Evolutionary conservation across 768 basidiomycete genomes (phyloP), one percentile per base, ranked within the genome.

Genomic region (Pulveroboletus ravenelii): DNA sequence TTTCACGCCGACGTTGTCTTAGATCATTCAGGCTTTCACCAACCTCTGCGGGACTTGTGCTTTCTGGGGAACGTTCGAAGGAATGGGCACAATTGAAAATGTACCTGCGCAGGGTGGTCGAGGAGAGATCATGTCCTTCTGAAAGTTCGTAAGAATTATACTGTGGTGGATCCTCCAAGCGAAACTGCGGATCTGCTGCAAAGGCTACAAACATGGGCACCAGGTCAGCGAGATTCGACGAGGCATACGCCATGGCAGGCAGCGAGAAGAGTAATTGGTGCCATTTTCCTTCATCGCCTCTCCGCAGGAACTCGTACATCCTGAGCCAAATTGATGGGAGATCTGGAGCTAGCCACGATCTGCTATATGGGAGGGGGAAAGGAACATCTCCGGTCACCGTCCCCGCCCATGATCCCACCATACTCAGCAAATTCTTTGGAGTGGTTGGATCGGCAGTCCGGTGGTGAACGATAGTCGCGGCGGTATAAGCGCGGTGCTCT

Each of bases 141-240:
- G 7, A n/a, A 10, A 31, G 18, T 18, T 47, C 31, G 43, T 58
- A 62, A 20, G 41, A 32, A 10, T 25, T 2, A 18, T 23, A 48
- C 9, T 31, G 29, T 8, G 47, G 62, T n/a, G 62, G 63, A 23
- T 45, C 1, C 23, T 48, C 45, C 0, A 10, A 1, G 6, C 41
- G 15, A 41, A 61, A 52, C 5, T 44, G 47, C n/a, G 52, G 18
- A 10, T 55, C 29, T 3, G 59, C 36, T 1, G 58, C 55, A 42
- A 72, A 69, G 0, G 73, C 63, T 9, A 74, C 20, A 3, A 74
- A 40, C 1, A 62, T 58, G 0, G 60, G 53, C 5, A 69, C 49
- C 15, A 67, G 45, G 4, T 46, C 38, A 2, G 25, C n/a, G 3
- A 44, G 31, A 0, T 38, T 9, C 3, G 55, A 23, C 5, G 56